phyloP scores from a whole-genome alignment of 768 basidiomycete genomes.

The Boletus reticuloceps region DNA sequence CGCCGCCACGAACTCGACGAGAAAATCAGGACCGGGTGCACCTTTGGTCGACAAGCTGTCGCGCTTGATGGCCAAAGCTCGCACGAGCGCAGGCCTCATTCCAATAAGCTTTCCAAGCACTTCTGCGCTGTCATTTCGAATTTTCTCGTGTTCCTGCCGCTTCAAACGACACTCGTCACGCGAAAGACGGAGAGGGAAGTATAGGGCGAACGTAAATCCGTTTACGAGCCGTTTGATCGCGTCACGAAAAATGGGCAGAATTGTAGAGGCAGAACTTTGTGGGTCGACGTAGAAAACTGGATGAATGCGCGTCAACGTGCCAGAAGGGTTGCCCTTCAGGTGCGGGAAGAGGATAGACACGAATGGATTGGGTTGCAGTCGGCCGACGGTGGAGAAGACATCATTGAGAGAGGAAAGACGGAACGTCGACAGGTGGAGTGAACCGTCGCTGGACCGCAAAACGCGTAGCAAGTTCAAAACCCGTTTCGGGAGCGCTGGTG shows the following conservation, averaged over 20 bases:
- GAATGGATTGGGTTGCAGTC: constrained; percentile 49
- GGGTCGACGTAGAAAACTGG: constrained; percentile 7
- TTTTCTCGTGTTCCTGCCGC: constrained; percentile 53
- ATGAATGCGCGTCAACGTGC: constrained; percentile 16
- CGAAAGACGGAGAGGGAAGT: constrained; percentile 59
- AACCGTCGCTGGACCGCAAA: constrained; percentile 42
- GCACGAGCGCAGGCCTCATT: constrained; percentile 46
- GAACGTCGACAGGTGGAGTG: constrained; percentile 45
- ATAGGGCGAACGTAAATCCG: constrained; percentile 10
- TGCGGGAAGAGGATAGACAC: constrained; percentile 68
- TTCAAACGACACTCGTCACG: constrained; percentile 67
- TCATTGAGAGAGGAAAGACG: constrained; percentile 46
- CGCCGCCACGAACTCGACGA: constrained; percentile 21
- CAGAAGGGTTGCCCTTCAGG: constrained; percentile 35
- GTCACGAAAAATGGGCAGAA: constrained; percentile 7
- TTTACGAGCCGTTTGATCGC: constrained; percentile 11
- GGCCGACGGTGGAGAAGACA: constrained; percentile 45
- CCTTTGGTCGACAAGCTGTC: neutral
- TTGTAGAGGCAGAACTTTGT: constrained; percentile 5
- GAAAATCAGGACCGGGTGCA: constrained; percentile 9
- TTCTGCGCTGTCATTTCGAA: constrained; percentile 68
- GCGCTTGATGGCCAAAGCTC: constrained; percentile 24
- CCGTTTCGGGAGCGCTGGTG: constrained; percentile 28
- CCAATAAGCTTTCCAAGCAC: constrained; percentile 61
- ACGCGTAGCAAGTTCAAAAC: constrained; percentile 35